Percentiles rank a stretch among this genome's conserved stretches.
Conservation (phyloP, 768 basidiomycete genomes). For the Lactifluus piperatus region DNA sequence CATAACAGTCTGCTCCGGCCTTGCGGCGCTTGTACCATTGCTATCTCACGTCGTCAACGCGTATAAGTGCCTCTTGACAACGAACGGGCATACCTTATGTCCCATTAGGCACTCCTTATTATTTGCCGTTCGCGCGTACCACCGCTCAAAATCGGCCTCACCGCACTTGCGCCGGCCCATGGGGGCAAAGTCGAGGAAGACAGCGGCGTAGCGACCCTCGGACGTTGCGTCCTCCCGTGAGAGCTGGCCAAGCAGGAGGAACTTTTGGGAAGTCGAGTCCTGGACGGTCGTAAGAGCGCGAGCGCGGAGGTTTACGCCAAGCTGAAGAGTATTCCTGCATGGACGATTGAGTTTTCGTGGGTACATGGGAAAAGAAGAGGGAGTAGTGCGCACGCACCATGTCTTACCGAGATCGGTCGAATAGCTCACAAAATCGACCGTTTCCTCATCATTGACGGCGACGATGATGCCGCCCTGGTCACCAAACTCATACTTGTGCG, state of each 20-base stretch:
- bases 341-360: not conserved
- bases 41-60: conserved; percentile 32
- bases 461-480: conserved; percentile 79
- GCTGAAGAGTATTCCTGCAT: conserved; percentile 56
- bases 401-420: conserved; percentile 73
- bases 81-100: conserved; percentile 55
- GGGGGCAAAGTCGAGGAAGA: conserved; percentile 77
- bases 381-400: conserved; percentile 48
- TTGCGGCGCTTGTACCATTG: conserved; percentile 94
- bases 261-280: conserved; percentile 95
- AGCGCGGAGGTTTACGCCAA: conserved; percentile 65
- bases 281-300: conserved; percentile 80
- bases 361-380: not conserved
- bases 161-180: conserved; percentile 62
- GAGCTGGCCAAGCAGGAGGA: conserved; percentile 78
- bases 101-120: conserved; percentile 86
- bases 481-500: conserved; percentile 95
- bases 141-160: conserved; percentile 69
- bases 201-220: conserved; percentile 54
- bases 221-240: conserved; percentile 47
- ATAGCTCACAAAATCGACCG: conserved; percentile 60
- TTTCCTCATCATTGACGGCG: conserved; percentile 77
- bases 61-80: not conserved
- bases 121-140: conserved; percentile 68
- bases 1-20: conserved; percentile 74